phyloP scores from a whole-genome alignment of 192 early-diverging fungal genomes.

The Backusella westeae region DNA sequence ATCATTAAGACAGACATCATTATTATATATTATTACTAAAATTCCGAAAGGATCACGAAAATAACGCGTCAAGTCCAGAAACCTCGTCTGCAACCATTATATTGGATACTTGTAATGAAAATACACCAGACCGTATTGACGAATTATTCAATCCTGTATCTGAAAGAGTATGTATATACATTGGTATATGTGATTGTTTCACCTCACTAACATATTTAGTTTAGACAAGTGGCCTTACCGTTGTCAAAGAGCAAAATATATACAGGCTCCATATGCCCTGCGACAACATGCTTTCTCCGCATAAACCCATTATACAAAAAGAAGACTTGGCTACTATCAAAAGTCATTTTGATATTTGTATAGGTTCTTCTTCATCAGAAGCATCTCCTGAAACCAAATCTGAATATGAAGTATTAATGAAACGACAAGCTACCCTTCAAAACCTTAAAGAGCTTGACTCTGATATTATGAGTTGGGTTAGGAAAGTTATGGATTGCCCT shows the following conservation, averaged over 20 bases:
- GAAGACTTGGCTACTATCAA: background rate
- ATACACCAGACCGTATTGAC: too few relatives aligned
- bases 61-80: too few relatives aligned
- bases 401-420: background rate
- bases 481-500: background rate
- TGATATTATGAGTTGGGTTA: background rate
- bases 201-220: background rate
- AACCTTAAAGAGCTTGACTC: background rate
- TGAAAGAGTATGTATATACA: background rate
- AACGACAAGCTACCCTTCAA: background rate
- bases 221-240: background rate
- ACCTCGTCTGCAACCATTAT: too few relatives aligned
- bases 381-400: background rate
- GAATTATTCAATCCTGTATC: too few relatives aligned
- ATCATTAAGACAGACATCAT: too few relatives aligned
- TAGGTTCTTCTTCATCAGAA: background rate
- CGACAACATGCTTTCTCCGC: background rate
- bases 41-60: too few relatives aligned
- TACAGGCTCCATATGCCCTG: background rate
- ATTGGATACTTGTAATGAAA: too few relatives aligned
- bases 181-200: background rate
- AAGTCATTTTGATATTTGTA: background rate
- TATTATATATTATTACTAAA: too few relatives aligned
- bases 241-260: constrained; percentile 8
- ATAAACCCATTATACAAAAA: constrained; percentile 9